These are phyloP conservation scores for Paramecium biaurelia DNA, from an alignment of 73 alveolate species.

Conservation along the genomic window DNA sequence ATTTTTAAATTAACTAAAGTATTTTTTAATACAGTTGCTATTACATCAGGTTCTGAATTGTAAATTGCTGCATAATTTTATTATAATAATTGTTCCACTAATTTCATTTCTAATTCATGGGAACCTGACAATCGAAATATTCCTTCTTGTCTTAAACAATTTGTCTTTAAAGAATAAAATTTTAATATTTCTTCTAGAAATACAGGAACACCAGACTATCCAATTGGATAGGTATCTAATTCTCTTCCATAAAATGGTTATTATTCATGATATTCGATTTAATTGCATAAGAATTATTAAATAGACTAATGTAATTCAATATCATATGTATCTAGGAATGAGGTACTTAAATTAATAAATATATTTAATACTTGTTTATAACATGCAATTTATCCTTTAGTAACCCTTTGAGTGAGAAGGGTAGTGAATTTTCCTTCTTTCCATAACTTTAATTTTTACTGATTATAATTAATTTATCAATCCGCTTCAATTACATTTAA, in stretches of 20 bases:
- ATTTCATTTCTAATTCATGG: background rate
- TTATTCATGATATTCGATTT: background rate
- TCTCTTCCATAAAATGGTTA: constrained; percentile 37
- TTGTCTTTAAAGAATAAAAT: background rate
- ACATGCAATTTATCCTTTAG: background rate
- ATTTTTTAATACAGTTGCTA: background rate
- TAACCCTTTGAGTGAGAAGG: background rate
- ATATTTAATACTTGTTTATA: background rate
- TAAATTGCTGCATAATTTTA: background rate
- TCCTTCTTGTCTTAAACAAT: background rate
- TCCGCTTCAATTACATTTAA: background rate
- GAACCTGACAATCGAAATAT: constrained; percentile 9
- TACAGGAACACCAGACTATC: background rate
- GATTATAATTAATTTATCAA: background rate
- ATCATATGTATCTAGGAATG: background rate
- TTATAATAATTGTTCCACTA: background rate
- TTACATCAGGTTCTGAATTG: background rate
- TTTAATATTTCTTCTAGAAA: background rate
- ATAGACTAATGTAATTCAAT: background rate
- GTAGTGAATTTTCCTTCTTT: background rate
- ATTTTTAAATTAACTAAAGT: background rate
- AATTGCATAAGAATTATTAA: background rate
- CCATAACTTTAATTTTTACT: background rate
- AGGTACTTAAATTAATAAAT: background rate
- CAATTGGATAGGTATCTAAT: background rate